Conservation (phyloP, 2,329 filamentous ascomycete species). For the Lachnellula subtilissima region DNA sequence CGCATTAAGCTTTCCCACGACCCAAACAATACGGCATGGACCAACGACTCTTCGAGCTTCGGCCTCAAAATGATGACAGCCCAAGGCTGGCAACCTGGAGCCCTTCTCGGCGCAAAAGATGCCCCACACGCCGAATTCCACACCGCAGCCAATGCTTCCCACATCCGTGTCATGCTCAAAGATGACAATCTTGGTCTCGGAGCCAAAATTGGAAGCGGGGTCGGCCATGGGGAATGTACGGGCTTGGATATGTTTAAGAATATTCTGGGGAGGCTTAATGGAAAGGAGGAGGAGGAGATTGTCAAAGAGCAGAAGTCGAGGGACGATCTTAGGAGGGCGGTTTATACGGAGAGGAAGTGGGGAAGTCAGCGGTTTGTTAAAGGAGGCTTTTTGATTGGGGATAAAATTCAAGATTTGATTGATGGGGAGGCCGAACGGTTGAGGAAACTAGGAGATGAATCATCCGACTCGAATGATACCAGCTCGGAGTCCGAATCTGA, state of each 20-base stretch:
- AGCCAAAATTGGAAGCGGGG: slow-evolving; percentile 67
- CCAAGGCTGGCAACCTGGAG: slow-evolving; percentile 87
- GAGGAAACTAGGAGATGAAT: slow-evolving; percentile 24
- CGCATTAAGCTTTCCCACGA: slow-evolving; percentile 72
- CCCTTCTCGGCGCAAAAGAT: slow-evolving; percentile 73
- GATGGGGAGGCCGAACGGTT: slow-evolving; percentile 33
- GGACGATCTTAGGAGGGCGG: slow-evolving; percentile 65
- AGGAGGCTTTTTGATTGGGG: slow-evolving; percentile 66
- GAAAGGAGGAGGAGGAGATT: slow-evolving; percentile 70
- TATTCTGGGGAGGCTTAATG: slow-evolving; percentile 82
- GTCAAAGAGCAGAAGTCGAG: slow-evolving; percentile 64
- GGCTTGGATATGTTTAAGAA: slow-evolving; percentile 84
- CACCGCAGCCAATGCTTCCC: slow-evolving; percentile 74
- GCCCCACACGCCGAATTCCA: slow-evolving; percentile 71
- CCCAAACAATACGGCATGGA: slow-evolving; percentile 95
- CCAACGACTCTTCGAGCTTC: slow-evolving; percentile 73
- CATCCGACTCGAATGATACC: slow-evolving; percentile 8
- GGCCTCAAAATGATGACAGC: slow-evolving; percentile 84
- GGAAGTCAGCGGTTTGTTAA: slow-evolving; percentile 81
- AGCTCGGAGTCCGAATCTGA: slow-evolving; percentile 14
- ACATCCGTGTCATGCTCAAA: slow-evolving; percentile 80
- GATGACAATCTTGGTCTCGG: slow-evolving; percentile 90
- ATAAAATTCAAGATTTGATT: slow-evolving; percentile 47
- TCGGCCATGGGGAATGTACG: slow-evolving; percentile 65
- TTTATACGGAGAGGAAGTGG: slow-evolving; percentile 71